A percentile compares a stretch with the other conserved stretches of the same genome.
These are phyloP conservation scores for Trichoderma gamsii DNA, from an alignment of 495 filamentous ascomycete genomes.

Conservation along the genomic window DNA sequence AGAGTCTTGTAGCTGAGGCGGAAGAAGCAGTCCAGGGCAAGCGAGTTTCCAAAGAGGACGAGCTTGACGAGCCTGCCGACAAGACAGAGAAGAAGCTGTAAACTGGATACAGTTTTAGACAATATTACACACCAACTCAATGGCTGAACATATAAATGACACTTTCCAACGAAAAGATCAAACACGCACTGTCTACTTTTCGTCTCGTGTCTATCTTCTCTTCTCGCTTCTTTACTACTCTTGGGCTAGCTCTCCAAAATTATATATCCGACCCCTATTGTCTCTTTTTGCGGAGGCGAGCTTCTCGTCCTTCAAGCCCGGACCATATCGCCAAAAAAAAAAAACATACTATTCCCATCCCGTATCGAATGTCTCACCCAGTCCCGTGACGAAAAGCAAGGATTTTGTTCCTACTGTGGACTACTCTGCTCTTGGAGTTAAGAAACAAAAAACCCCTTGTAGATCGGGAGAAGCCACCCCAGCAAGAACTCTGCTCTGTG, in stretches of 20 bases:
- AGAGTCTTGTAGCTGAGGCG: conserved; percentile 47
- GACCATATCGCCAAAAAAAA: not conserved
- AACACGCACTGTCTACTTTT: no score
- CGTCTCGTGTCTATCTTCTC: no score
- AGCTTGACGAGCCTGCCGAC: conserved; percentile 33
- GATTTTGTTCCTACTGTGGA: not conserved
- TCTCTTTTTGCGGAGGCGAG: not conserved
- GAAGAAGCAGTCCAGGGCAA: conserved; percentile 40
- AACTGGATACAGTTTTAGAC: not conserved
- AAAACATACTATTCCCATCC: not conserved
- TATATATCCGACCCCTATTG: not conserved
- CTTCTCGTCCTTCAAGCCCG: not conserved
- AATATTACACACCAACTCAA: not conserved
- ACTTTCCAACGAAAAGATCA: no score
- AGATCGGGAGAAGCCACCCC: not conserved
- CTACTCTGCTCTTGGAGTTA: no score
- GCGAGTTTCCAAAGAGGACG: conserved; percentile 38
- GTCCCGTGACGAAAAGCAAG: not conserved
- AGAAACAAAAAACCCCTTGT: not conserved
- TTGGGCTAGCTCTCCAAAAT: no score
- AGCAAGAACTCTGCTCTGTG: no score
- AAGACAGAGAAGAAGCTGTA: conserved; percentile 3
- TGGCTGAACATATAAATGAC: no score
- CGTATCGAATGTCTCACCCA: not conserved
- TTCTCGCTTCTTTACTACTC: no score